Percentiles rank a stretch among this genome's conserved stretches.
Conservation (phyloP, 306 rosid genomes). For the Lathyrus tuberosus region DNA sequence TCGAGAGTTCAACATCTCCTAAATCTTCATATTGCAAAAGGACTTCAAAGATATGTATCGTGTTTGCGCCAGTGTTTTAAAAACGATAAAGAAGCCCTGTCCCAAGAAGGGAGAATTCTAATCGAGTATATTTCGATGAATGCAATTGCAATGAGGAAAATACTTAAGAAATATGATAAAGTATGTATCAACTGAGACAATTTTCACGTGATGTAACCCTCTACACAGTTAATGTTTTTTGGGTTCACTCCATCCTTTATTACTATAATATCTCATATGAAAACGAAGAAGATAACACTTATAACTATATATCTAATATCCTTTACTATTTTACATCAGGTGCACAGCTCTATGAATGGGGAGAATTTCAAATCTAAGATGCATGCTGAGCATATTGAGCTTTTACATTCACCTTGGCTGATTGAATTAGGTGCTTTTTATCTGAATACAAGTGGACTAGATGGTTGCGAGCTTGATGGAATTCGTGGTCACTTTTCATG, state of each 20-base stretch:
- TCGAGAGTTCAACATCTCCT: conserved; percentile 79
- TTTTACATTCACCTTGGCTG: conserved; percentile 91
- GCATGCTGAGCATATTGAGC: conserved; percentile 77
- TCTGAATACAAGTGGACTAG: conserved; percentile 60
- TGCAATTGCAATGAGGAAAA: conserved; percentile 81
- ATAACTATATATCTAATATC: neutral
- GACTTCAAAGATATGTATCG: conserved; percentile 69
- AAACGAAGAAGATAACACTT: neutral
- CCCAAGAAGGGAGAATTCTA: conserved; percentile 70
- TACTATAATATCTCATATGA: neutral
- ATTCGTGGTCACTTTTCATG: conserved; percentile 63
- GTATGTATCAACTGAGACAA: conserved; percentile 48
- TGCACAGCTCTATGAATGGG: conserved; percentile 79
- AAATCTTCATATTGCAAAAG: conserved; percentile 75
- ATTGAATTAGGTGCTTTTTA: conserved; percentile 89
- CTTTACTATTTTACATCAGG: conserved; percentile 45
- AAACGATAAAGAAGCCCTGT: conserved; percentile 60
- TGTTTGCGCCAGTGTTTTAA: conserved; percentile 65
- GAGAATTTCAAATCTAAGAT: conserved; percentile 71
- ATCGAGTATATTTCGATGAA: conserved; percentile 86
- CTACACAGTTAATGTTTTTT: conserved; percentile 4
- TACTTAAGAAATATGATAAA: conserved; percentile 93
- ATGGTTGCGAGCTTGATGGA: conserved; percentile 52
- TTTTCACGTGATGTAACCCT: neutral
- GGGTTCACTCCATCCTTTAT: neutral